Evolutionary conservation across 352 stramenopile genomes (phyloP).

Genomic region (Plasmopara halstedii): DNA sequence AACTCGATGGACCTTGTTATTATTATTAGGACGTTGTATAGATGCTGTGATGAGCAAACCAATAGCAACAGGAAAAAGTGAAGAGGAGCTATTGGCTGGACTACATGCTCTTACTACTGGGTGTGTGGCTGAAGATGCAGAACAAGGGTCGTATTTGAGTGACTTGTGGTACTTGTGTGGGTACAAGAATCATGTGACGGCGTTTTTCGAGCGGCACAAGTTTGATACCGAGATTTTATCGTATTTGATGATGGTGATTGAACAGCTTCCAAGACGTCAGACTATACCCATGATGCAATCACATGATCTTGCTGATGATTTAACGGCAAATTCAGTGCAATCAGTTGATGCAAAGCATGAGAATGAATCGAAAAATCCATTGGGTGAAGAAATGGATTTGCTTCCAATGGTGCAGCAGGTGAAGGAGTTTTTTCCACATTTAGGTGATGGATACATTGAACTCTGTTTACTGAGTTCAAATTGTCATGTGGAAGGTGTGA

Average conservation of each 20-base stretch:
- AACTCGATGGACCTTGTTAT: conserved; percentile 34
- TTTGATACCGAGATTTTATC: conserved; percentile 52
- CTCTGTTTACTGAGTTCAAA: conserved; percentile 42
- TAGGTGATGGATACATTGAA: conserved; percentile 57
- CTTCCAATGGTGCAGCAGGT: conserved; percentile 40
- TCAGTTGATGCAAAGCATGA: neutral
- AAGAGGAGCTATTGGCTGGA: conserved; percentile 44
- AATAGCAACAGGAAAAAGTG: conserved; percentile 9
- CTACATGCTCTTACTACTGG: conserved; percentile 58
- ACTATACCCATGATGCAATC: conserved; percentile 12
- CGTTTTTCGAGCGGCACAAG: conserved; percentile 43
- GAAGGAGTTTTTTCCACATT: conserved; percentile 49
- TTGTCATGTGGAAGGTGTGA: conserved; percentile 39
- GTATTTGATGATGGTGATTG: conserved; percentile 69
- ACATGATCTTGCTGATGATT: conserved; percentile 12
- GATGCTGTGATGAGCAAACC: conserved; percentile 27
- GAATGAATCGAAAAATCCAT: neutral
- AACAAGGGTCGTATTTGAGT: conserved; percentile 64
- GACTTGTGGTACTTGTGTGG: conserved; percentile 60
- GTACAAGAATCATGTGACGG: conserved; percentile 52
- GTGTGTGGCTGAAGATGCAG: conserved; percentile 32
- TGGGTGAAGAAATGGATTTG: conserved; percentile 11
- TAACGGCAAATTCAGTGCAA: too few relatives aligned
- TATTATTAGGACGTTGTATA: conserved; percentile 23
- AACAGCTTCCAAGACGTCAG: conserved; percentile 44